phyloP scores from a whole-genome alignment of 2,329 filamentous ascomycete species.

The Diplodia mutila region DNA sequence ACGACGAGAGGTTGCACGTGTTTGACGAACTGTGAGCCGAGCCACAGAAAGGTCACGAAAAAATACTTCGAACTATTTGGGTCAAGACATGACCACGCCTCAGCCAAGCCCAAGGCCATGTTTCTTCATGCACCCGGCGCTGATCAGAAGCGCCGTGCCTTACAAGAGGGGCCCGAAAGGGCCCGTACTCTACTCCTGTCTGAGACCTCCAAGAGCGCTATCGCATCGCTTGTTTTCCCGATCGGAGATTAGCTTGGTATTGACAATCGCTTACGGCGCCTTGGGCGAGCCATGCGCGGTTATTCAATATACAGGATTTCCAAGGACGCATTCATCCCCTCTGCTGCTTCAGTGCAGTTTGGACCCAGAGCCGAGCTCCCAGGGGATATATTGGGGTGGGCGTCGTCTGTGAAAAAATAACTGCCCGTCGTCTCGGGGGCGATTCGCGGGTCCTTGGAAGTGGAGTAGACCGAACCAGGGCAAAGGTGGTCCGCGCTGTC shows the following conservation, averaged over 20 bases:
- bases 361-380: background rate
- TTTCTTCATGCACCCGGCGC: background rate
- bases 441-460: background rate
- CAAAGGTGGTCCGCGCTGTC: background rate
- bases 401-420: background rate
- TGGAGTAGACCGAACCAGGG: background rate
- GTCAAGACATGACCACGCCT: background rate
- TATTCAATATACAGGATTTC: background rate
- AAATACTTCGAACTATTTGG: background rate
- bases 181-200: background rate
- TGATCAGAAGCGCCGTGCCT: background rate
- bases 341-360: background rate
- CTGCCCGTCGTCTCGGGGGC: background rate
- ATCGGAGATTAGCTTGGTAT: background rate
- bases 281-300: background rate
- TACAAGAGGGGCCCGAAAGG: background rate
- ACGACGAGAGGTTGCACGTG: slow-evolving; percentile 28
- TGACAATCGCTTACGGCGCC: background rate
- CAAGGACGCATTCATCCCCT: background rate
- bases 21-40: slow-evolving; percentile 32
- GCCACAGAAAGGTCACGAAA: background rate
- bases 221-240: background rate
- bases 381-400: background rate
- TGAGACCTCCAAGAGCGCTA: background rate
- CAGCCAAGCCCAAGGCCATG: background rate